A percentile compares a stretch with the other conserved stretches of the same genome.
These are phyloP conservation scores for Blastobotrys arbuscula DNA, from an alignment of 1,139 yeast species.

Conservation along the genomic window DNA sequence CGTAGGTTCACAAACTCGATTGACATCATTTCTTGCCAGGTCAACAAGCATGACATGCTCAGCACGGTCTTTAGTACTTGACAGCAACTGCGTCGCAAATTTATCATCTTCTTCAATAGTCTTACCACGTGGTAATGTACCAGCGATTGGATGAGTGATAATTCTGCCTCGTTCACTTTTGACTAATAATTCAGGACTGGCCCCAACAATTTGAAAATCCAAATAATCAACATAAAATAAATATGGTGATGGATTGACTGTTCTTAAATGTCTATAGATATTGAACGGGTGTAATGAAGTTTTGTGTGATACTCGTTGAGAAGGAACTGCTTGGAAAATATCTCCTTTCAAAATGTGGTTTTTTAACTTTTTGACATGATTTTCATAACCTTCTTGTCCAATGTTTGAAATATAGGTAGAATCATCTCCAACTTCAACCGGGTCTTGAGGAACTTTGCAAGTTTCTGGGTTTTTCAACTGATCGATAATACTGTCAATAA, in stretches of 20 bases:
- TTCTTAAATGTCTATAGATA: slow-evolving; percentile 86
- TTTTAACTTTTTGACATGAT: slow-evolving; percentile 67
- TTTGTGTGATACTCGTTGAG: slow-evolving; percentile 93
- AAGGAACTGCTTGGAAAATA: slow-evolving; percentile 95
- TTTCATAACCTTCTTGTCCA: slow-evolving; percentile 89
- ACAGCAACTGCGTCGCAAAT: slow-evolving; percentile 65
- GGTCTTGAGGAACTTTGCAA: slow-evolving; percentile 61
- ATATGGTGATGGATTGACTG: slow-evolving; percentile 96
- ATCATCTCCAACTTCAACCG: slow-evolving; percentile 48
- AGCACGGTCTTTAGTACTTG: slow-evolving; percentile 88
- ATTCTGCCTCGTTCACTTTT: slow-evolving; percentile 75
- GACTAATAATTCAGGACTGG: slow-evolving; percentile 91
- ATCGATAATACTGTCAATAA: slow-evolving; percentile 53
- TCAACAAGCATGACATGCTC: slow-evolving; percentile 99
- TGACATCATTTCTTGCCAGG: slow-evolving; percentile 90
- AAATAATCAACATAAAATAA: slow-evolving; percentile 86
- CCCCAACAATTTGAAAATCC: slow-evolving; percentile 93
- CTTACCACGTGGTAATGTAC: slow-evolving; percentile 85
- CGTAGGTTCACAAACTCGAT: slow-evolving; percentile 84
- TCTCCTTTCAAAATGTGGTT: slow-evolving; percentile 85
- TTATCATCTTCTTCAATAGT: slow-evolving; percentile 87
- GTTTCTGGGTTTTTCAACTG: slow-evolving; percentile 44
- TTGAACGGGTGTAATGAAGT: slow-evolving; percentile 94
- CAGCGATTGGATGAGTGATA: slow-evolving; percentile 96
- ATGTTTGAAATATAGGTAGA: slow-evolving; percentile 78